These are phyloP conservation scores for Ophiocordyceps australis DNA, from an alignment of 2,329 filamentous ascomycete genomes.

Conservation along the genomic window DNA sequence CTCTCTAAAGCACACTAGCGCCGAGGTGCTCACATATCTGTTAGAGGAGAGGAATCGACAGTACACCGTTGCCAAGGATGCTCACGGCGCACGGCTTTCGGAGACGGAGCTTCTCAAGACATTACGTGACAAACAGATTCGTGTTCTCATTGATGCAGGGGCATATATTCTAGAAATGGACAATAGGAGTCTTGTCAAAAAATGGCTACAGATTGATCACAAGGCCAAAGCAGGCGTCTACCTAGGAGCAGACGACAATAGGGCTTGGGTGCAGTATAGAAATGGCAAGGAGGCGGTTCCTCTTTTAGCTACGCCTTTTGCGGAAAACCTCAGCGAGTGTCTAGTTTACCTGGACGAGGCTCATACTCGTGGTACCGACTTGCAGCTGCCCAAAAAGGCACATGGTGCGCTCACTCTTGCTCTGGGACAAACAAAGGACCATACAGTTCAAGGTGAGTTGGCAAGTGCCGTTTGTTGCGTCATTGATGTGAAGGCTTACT, in stretches of 20 bases:
- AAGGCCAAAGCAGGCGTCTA: slow-evolving; percentile 31
- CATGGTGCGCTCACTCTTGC: slow-evolving; percentile 36
- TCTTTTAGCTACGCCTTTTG: slow-evolving; percentile 33
- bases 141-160: slow-evolving; percentile 44
- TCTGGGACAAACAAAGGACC: slow-evolving; percentile 38
- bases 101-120: slow-evolving; percentile 22
- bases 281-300: slow-evolving; percentile 24
- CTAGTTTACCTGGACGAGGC: slow-evolving; percentile 29
- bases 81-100: neutral
- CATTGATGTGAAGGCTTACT: neutral
- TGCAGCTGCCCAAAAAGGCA: slow-evolving; percentile 30
- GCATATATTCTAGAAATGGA: slow-evolving; percentile 45
- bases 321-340: slow-evolving; percentile 28
- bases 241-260: slow-evolving; percentile 19
- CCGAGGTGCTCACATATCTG: slow-evolving; percentile 28
- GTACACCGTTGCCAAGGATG: slow-evolving; percentile 18
- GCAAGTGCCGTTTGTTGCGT: neutral
- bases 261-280: slow-evolving; percentile 6
- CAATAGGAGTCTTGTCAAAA: slow-evolving; percentile 27
- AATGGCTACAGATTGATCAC: slow-evolving; percentile 29
- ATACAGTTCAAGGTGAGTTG: slow-evolving; percentile 35
- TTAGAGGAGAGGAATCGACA: slow-evolving; percentile 24
- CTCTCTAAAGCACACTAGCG: slow-evolving; percentile 38
- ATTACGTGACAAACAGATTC: slow-evolving; percentile 19
- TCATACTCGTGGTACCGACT: slow-evolving; percentile 41